Base-by-base conservation (phyloP, 495 filamentous ascomycete genomes). In the Hypoxylon intermedium region DNA sequence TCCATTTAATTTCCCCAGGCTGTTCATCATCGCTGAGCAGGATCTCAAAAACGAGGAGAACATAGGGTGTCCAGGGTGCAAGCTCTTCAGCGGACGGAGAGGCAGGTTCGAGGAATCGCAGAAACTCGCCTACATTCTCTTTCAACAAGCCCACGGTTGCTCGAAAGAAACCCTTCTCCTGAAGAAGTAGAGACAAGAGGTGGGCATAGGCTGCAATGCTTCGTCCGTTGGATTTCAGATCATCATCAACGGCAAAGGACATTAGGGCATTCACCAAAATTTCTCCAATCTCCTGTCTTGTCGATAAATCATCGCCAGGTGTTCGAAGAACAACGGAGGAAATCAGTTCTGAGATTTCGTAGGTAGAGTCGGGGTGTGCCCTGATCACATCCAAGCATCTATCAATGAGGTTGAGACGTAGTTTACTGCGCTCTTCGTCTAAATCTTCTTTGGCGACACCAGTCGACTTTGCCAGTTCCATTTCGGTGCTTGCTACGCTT, bases 201-300 rank as follows among this genome's bases (percentile, higher is more conserved):
- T 99, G 93, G 9, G 94, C 92, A 72, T 93, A 97, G 0, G 95
- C 90, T 15, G 93, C 89, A 57, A 98, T 89, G 45, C 72, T 74
- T 48, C 60, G 65, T 9, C 75, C 74, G 30, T 74, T 77, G 4
- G 65, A 55, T 65, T 93, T 95, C 68, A 93, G 89, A 9, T 89
- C 90, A 42, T 93, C 87, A 34, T 93, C 89, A 59, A 83, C 79
- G 36, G 84, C 76, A 49, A 97, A 80, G 3, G 95, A 98, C 68
- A 94, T 87, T 12, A 99, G 81, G 3, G 92, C 96, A 58, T 91
- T 87, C 2, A 93, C 85, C 45, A 99, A 81, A 3, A 91, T 91
- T 24, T 87, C 83, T 45, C 89, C 91, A 58, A 96, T 89, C 48
- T 93, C 90, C 44, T 83, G 82, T 23, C 88, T 83, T 6, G 79